Evolutionary conservation across 164 flowering plant genomes (phyloP).

Genomic region (Magnolia changhungtana): DNA sequence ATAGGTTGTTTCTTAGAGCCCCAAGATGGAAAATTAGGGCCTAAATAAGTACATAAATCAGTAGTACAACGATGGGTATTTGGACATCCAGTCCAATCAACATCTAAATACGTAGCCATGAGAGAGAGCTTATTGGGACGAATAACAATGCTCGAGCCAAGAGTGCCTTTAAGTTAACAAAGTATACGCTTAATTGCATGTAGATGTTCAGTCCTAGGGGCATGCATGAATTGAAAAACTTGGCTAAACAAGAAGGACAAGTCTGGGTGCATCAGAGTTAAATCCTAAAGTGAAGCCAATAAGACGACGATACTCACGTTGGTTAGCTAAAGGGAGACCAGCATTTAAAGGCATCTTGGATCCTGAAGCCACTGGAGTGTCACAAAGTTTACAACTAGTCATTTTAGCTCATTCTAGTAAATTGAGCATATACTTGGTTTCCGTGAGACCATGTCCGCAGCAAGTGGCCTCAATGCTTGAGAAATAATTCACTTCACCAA

Average conservation of each 20-base stretch:
- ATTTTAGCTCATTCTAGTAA: neutral
- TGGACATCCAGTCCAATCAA: neutral
- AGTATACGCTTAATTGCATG: neutral
- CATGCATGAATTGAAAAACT: slow-evolving; percentile 2
- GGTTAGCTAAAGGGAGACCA: neutral
- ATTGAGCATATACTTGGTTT: neutral
- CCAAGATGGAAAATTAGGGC: slow-evolving; percentile 3
- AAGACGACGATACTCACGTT: neutral
- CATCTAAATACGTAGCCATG: neutral
- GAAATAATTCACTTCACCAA: neutral
- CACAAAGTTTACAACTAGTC: neutral
- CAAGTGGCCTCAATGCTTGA: neutral
- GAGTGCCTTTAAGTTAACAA: neutral
- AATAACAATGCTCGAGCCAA: neutral
- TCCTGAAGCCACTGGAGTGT: neutral
- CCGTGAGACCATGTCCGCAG: neutral
- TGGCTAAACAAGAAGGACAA: neutral
- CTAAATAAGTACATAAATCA: neutral
- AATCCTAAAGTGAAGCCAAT: slow-evolving; percentile 1
- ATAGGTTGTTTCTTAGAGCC: neutral
- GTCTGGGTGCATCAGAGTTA: neutral
- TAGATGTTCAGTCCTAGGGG: neutral
- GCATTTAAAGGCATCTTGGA: neutral
- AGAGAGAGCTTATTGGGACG: neutral
- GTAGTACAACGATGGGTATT: neutral